Evolutionary conservation across 2,329 filamentous ascomycete genomes (phyloP).

Genomic region (Cladophialophora psammophila): DNA sequence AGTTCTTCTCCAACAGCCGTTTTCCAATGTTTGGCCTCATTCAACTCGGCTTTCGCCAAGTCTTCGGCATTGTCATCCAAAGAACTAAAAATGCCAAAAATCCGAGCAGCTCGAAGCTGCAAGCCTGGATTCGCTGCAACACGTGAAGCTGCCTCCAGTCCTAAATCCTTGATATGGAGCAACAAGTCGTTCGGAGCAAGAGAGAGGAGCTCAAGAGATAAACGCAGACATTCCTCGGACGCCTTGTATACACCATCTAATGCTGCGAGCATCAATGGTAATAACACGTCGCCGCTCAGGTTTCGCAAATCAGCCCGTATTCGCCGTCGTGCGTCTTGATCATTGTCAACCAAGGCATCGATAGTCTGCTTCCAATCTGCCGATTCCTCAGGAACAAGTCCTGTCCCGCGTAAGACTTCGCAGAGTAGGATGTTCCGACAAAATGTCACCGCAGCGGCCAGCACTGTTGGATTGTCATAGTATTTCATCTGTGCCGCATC

Average conservation of each 20-base stretch:
- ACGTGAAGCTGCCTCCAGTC: slow-evolving; percentile 21
- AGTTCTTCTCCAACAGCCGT: slow-evolving; percentile 66
- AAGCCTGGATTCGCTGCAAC: slow-evolving; percentile 71
- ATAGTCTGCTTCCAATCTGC: slow-evolving; percentile 86
- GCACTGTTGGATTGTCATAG: slow-evolving; percentile 57
- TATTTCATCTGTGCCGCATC: slow-evolving; percentile 45
- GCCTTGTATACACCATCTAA: slow-evolving; percentile 53
- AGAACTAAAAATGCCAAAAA: slow-evolving; percentile 78
- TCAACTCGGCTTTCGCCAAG: slow-evolving; percentile 22
- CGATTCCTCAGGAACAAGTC: slow-evolving; percentile 64
- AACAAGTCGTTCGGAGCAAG: slow-evolving; percentile 58
- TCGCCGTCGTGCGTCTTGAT: slow-evolving; percentile 30
- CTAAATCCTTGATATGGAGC: slow-evolving; percentile 8
- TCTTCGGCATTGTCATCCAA: slow-evolving; percentile 54
- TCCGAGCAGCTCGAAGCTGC: slow-evolving; percentile 71
- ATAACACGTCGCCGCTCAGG: slow-evolving; percentile 43
- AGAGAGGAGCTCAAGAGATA: slow-evolving; percentile 63
- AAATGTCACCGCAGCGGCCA: slow-evolving; percentile 74
- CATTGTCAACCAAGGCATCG: slow-evolving; percentile 53
- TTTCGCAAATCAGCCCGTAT: slow-evolving; percentile 26
- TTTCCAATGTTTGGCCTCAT: slow-evolving; percentile 55
- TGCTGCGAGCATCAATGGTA: slow-evolving; percentile 50
- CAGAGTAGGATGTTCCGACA: slow-evolving; percentile 68
- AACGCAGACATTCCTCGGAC: slow-evolving; percentile 55
- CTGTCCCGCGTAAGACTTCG: slow-evolving; percentile 59